Percentiles rank a stretch among this genome's conserved stretches.
phyloP scores from a whole-genome alignment of 75 land plant species.

The Cupressus sempervirens region DNA sequence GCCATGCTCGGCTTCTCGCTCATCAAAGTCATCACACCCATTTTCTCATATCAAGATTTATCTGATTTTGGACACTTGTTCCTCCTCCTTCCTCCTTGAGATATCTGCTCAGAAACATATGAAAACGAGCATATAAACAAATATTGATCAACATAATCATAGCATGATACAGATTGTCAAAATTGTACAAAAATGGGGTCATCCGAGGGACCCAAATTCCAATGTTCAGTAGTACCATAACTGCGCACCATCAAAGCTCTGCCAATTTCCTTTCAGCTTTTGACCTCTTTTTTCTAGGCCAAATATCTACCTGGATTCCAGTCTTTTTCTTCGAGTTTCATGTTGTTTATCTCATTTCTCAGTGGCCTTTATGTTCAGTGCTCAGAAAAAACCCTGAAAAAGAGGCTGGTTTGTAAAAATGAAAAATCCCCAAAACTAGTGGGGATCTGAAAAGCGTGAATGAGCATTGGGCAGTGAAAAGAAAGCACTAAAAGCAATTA shows the following conservation, averaged over 20 bases:
- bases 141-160: background rate
- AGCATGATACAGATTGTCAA: background rate
- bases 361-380: background rate
- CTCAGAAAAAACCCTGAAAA: background rate
- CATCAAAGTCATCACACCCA: constrained; percentile 10
- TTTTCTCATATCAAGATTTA: background rate
- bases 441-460: background rate
- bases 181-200: too few species aligned
- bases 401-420: background rate
- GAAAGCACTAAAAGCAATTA: background rate
- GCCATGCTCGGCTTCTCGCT: constrained; percentile 8
- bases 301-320: background rate
- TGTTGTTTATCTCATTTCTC: background rate
- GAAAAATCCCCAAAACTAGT: background rate
- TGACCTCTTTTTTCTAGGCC: background rate
- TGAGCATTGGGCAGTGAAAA: background rate
- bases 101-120: background rate
- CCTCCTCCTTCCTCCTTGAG: background rate
- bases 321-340: background rate
- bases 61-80: background rate
- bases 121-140: background rate
- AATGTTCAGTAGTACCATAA: background rate
- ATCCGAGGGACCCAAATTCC: background rate
- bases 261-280: background rate
- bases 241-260: background rate